A percentile compares a stretch with the other conserved stretches of the same genome.
Evolutionary conservation across 2,329 filamentous ascomycete species (phyloP).

Genomic region (Colletotrichum lentis): DNA sequence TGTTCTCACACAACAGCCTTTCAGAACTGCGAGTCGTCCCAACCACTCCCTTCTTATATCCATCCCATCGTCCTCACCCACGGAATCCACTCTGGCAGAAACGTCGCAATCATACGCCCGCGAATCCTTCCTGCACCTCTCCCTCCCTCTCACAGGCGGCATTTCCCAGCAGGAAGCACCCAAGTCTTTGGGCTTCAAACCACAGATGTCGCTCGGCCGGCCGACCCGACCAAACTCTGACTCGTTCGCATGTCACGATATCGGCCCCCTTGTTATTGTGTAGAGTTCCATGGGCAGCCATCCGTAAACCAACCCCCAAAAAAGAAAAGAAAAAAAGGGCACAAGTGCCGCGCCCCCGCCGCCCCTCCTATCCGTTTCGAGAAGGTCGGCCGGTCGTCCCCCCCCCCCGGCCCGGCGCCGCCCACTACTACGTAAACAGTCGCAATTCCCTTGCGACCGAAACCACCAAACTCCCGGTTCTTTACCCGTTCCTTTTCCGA

Average conservation of each 20-base stretch:
- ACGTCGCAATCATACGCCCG: not conserved
- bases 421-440: not conserved
- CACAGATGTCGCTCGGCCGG: not conserved
- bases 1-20: not conserved
- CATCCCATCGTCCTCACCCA: not conserved
- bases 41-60: not conserved
- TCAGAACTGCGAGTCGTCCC: not conserved
- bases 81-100: not conserved
- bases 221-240: not conserved
- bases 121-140: not conserved
- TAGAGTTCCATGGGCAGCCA: too few relatives aligned
- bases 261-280: too few relatives aligned
- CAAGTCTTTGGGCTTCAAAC: not conserved
- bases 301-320: too few relatives aligned
- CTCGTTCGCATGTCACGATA: not conserved
- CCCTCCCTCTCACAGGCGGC: not conserved
- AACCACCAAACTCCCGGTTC: not conserved
- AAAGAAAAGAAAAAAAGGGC: conserved; percentile 1
- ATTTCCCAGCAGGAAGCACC: not conserved
- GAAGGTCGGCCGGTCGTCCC: conserved; percentile 27
- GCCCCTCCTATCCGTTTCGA: conserved; percentile 10
- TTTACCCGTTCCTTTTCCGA: not conserved
- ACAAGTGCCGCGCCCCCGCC: not conserved
- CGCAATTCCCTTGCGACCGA: not conserved
- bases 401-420: not conserved